phyloP scores from a whole-genome alignment of 176 grass and related monocot genomes.

The Lolium rigidum region DNA sequence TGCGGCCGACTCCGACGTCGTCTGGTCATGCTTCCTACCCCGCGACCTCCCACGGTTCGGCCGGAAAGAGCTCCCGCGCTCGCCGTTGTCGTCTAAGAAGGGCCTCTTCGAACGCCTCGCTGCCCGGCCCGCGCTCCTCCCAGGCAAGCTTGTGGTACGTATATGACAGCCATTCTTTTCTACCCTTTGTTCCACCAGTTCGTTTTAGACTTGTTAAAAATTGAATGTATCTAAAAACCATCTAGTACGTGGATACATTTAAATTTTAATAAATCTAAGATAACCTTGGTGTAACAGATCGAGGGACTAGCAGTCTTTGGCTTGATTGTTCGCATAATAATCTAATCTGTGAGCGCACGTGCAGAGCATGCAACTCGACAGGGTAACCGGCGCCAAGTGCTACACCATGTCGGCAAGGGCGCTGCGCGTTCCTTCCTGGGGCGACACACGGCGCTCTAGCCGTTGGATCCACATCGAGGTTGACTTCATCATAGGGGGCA shows the following conservation, averaged over 20 bases:
- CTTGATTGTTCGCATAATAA: not conserved
- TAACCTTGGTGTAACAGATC: too few relatives aligned
- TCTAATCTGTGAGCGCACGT: not conserved
- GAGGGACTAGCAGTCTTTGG: not conserved
- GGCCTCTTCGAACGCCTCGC: constrained; percentile 53
- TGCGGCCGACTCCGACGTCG: too few relatives aligned
- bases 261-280: too few relatives aligned
- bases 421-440: constrained; percentile 40
- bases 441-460: not conserved
- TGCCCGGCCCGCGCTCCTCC: constrained; percentile 44
- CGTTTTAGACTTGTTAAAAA: too few relatives aligned
- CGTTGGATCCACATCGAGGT: not conserved
- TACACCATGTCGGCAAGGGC: constrained; percentile 64
- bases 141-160: constrained; percentile 46
- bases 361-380: constrained; percentile 63
- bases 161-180: not conserved
- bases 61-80: not conserved
- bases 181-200: too few relatives aligned
- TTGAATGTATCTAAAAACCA: too few relatives aligned
- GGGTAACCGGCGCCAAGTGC: constrained; percentile 59
- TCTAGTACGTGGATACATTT: too few relatives aligned
- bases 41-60: constrained; percentile 16
- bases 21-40: too few relatives aligned
- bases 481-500: not conserved
- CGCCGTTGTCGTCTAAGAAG: constrained; percentile 36